Evolutionary conservation across 305 asterid genomes (phyloP), one percentile per base, ranked within the genome.

Genomic region (Striga hermonthica): DNA sequence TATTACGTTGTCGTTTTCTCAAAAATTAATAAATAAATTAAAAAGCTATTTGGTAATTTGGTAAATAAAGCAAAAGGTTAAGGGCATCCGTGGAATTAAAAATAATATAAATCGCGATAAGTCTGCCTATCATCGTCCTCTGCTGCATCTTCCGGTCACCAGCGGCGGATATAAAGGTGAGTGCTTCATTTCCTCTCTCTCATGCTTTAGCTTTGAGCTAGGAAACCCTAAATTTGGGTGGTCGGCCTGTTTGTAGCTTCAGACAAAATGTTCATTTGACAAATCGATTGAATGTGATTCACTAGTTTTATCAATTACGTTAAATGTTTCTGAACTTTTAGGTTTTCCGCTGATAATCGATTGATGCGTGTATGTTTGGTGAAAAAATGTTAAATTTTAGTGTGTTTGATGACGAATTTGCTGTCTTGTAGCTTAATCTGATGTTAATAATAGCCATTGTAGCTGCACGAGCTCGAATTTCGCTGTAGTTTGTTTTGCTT

Each of bases 141-240:
- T 57, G 78, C 63, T 73, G 85, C 83, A 72, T 78, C 75, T 72
- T 74, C 80, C 60, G 75, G 60, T 49, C 9, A 47, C 66, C 67
- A 71, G 57, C 60, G 43, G 79, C 78, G 72, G 62, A 76, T 74
- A 72, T 67, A 71, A 64, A 78, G 87, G 81, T 72, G 69, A 48
- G 74, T 60, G 13, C 55, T 67, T 50, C 71, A 66, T 70, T 65
- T 44, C 62, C 55, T 71, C 72, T 65, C 82, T 60, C 81, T 63
- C 83, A 59, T 49, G 57, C 34, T 68, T 66, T 55, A 3, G 57
- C 62, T 74, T 60, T 54, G 48, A 72, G 77, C 64, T 66, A 62
- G 69, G 76, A 81, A n/a, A 77, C 78, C 80, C 74, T 57, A 65
- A 81, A 65, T 75, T 72, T 67, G 63, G 78, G 83, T 8, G 1